Percentiles rank a stretch among this genome's conserved stretches.
phyloP scores from a whole-genome alignment of 345 rosid genomes.

The Crucihimalaya himalaica region DNA sequence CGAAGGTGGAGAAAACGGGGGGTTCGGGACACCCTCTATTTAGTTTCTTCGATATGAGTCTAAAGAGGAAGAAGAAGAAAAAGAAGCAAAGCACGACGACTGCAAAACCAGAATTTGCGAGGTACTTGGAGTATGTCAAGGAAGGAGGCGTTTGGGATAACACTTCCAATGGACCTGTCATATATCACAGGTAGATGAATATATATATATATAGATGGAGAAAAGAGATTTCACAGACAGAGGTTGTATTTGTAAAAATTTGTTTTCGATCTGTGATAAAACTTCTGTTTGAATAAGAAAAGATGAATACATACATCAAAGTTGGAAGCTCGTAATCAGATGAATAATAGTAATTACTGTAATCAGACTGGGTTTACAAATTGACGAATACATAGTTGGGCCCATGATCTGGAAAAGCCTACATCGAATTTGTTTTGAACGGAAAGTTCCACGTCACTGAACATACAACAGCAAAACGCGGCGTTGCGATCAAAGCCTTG shows the following conservation, averaged over 20 bases:
- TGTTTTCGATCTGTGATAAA: background rate
- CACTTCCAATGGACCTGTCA: constrained; percentile 50
- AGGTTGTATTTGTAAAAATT: background rate
- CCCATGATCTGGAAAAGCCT: background rate
- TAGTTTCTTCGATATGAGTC: constrained; percentile 46
- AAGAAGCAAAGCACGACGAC: constrained; percentile 59
- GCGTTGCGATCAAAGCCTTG: constrained; percentile 25
- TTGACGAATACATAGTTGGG: background rate
- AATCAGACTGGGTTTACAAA: background rate
- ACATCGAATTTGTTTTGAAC: background rate
- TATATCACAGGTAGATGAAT: constrained; percentile 43
- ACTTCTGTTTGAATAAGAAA: background rate
- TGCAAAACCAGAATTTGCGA: constrained; percentile 63
- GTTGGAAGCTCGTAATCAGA: background rate
- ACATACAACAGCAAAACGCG: background rate
- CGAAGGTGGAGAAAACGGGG: constrained; percentile 37
- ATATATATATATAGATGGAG: background rate
- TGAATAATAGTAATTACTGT: background rate
- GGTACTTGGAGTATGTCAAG: constrained; percentile 72
- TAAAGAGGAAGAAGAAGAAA: constrained; percentile 58
- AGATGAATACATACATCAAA: background rate
- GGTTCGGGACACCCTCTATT: constrained; percentile 60
- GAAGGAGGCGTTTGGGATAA: constrained; percentile 76
- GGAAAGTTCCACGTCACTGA: background rate
- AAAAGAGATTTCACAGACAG: background rate